Base-by-base conservation (phyloP, 1,139 yeast genomes). In the Eremothecium coryli region DNA sequence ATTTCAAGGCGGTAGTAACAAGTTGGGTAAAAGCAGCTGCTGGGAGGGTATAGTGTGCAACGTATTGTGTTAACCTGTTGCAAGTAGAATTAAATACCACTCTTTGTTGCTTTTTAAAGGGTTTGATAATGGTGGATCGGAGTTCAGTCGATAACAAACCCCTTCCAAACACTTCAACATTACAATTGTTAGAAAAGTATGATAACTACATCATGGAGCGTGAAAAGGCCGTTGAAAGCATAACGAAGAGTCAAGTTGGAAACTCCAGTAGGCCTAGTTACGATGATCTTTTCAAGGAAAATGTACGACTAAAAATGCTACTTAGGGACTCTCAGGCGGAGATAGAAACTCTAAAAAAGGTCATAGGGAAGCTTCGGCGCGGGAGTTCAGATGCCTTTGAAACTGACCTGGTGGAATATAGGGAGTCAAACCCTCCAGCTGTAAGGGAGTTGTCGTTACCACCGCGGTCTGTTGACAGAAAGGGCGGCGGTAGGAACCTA, bases 201-300 rank as follows among this genome's bases (percentile, higher is more conserved):
- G 44, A 54, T 38, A 43, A 50, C 30, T 50, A 49, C 31, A 47
- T 43, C 11, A 38, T 40, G 12, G 49, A 50, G 34, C 44, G 48
- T 32, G 56, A 50, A 28, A 50, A 42, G 31, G 39, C 43, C 4
- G 39, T 50, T 11, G 53, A 52, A 20, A 42, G 46, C 26, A 46
- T 50, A 21, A 56, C 51, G 28, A 43, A 41, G 28, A 42, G 38
- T 15, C 21, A 33, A 5, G 20, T 10, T 4, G 39, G 38, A 14
- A 37, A 37, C 18, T 37, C 43, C 12, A 30, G 38, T 13, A 38
- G 41, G 23, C 48, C 46, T 5, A 32, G 50, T 4, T 52, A 54
- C 38, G 58, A 54, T 34, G 55, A 49, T n/a, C 40, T 54, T 10
- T 45, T 48, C 30, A 50, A 50, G 32, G 60, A 55, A 32, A 55